Percentiles rank a stretch among this genome's conserved stretches.
Evolutionary conservation across 352 stramenopile species (phyloP).

Genomic region (Peronospora farinosa): DNA sequence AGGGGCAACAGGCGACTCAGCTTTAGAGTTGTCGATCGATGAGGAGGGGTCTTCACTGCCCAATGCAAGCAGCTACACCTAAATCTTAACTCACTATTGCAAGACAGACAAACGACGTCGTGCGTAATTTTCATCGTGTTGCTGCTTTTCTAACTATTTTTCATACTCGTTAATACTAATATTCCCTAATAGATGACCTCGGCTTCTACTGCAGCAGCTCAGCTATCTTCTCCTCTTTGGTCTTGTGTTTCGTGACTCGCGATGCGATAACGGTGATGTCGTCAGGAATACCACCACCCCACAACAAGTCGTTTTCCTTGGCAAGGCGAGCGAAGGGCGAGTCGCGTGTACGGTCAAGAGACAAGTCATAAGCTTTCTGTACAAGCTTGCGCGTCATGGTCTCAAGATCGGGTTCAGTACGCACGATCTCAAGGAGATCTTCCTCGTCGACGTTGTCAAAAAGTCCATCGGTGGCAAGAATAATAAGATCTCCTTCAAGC

Average conservation of each 20-base stretch:
- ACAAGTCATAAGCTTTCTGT: slow-evolving; percentile 87
- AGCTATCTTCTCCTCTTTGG: slow-evolving; percentile 23
- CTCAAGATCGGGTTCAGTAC: slow-evolving; percentile 49
- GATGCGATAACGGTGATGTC: slow-evolving; percentile 82
- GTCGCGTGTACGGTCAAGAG: slow-evolving; percentile 86
- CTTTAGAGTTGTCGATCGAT: slow-evolving; percentile 2
- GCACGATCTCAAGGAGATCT: slow-evolving; percentile 65
- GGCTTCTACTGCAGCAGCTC: slow-evolving; percentile 17
- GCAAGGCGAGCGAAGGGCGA: slow-evolving; percentile 95
- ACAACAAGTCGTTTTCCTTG: slow-evolving; percentile 98
- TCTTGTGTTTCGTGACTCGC: slow-evolving; percentile 47
- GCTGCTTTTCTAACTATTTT: slow-evolving; percentile 18
- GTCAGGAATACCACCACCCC: slow-evolving; percentile 90
- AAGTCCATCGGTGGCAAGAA: slow-evolving; percentile 94
- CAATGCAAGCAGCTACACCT: slow-evolving; percentile 4
- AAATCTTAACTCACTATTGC: slow-evolving; percentile 20
- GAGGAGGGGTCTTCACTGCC: slow-evolving; percentile 5
- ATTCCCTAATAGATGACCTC: slow-evolving; percentile 13
- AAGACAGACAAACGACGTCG: slow-evolving; percentile 14
- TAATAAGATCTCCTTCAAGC: slow-evolving; percentile 91
- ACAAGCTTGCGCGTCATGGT: slow-evolving; percentile 78
- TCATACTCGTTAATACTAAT: slow-evolving; percentile 8
- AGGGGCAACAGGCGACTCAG: slow-evolving; percentile 8
- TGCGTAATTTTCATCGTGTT: slow-evolving; percentile 17
- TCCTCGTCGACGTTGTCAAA: slow-evolving; percentile 95